These are phyloP conservation scores for Cudoniella acicularis DNA, from an alignment of 495 filamentous ascomycete species.

Conservation along the genomic window DNA sequence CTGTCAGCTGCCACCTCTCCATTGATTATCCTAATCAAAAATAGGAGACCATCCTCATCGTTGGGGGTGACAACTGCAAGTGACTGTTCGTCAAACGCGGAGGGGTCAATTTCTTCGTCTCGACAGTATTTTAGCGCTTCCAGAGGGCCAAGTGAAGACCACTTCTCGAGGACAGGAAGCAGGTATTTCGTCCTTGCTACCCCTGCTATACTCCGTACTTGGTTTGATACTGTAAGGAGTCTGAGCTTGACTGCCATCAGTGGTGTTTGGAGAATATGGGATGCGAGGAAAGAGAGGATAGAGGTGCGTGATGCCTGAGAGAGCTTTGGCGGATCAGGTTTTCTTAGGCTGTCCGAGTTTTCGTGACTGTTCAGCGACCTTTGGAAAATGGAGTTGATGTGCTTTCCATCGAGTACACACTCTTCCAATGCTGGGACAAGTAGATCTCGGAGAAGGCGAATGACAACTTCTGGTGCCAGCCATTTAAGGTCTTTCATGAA, in stretches of 20 bases:
- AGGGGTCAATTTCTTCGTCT: slow-evolving; percentile 57
- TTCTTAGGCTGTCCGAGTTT: slow-evolving; percentile 28
- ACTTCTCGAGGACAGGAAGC: slow-evolving; percentile 62
- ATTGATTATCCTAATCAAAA: slow-evolving; percentile 52
- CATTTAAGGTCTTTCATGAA: slow-evolving; percentile 48
- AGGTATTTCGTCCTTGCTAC: slow-evolving; percentile 66
- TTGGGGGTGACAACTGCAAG: slow-evolving; percentile 60
- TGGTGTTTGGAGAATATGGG: slow-evolving; percentile 65
- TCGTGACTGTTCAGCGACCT: slow-evolving; percentile 48
- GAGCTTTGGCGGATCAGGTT: slow-evolving; percentile 46
- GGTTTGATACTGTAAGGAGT: slow-evolving; percentile 67
- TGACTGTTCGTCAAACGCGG: slow-evolving; percentile 54
- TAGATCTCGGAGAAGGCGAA: slow-evolving; percentile 57
- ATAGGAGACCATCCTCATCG: slow-evolving; percentile 61
- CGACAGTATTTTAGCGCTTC: slow-evolving; percentile 32
- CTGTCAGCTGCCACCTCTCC: slow-evolving; percentile 39
- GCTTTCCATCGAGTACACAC: slow-evolving; percentile 67
- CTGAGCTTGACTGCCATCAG: slow-evolving; percentile 61
- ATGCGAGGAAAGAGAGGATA: slow-evolving; percentile 70
- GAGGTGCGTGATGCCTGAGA: slow-evolving; percentile 61
- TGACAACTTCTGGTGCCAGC: slow-evolving; percentile 53
- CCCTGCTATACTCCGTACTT: slow-evolving; percentile 61
- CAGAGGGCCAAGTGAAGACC: slow-evolving; percentile 47
- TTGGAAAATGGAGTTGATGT: slow-evolving; percentile 58
- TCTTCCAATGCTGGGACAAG: slow-evolving; percentile 75